Evolutionary conservation across 75 land plant genomes (phyloP), one percentile per base, ranked within the genome.

Genomic region (Chamaecyparis obtusa): DNA sequence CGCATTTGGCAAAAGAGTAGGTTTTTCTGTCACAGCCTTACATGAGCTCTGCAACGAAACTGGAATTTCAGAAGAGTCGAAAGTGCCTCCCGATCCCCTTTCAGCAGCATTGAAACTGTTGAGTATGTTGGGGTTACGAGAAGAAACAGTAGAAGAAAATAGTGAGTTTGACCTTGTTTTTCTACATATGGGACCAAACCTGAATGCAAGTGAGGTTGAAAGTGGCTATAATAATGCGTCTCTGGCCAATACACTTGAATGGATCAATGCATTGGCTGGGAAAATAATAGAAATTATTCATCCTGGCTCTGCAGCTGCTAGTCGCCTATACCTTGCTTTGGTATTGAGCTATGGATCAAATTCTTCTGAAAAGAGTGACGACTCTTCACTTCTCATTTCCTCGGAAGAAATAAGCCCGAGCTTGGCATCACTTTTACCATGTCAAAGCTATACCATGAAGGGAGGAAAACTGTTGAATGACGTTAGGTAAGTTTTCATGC

Each of bases 371-470:
- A 90, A 93, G 85, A 37, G 84, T 41, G 24, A 54, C 11, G 55
- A 46, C 36, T 88, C 88, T 49, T 57, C 85, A 9, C 41, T 86
- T 90, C 80, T 90, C 17, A 69, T 85, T 43, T 33, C 78, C 13
- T 82, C 80, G 5, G 14, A 54, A 21, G 87, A 87, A 77, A 71
- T 85, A 32, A 87, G 83, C 32, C 85, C 92, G 69, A 85, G 84
- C 46, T 91, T 97, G 74, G 86, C 91, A 30, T 9, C 27, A 44
- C 87, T 95, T 89, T 86, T 91, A 41, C 98, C 99, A 72, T 87
- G 91, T 32, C 99, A 98, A 86, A 95, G 99, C 91, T 98, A 95
- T 89, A 92, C 91, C n/a, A 90, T 93, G 92, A 98, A 90, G 87
- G 95, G 88, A 57, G 97, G 95, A 54, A 87, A 91, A 60, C 88